Conservation (phyloP, 2,329 filamentous ascomycete species). For the Ceratocystis lukuohia region DNA sequence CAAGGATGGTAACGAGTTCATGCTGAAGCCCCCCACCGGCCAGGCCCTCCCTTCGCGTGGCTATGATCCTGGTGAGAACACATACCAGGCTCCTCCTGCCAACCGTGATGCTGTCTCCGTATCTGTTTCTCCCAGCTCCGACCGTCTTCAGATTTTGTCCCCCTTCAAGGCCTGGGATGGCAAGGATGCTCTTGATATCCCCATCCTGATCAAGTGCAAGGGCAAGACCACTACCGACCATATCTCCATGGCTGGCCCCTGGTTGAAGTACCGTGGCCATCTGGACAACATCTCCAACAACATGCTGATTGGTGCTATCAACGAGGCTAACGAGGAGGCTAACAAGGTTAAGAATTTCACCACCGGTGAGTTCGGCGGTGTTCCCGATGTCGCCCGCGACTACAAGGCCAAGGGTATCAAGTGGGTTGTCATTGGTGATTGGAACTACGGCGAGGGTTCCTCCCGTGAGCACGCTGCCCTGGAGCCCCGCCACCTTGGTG, state of each 20-base stretch:
- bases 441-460: constrained; percentile 97
- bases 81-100: constrained; percentile 85
- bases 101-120: constrained; percentile 64
- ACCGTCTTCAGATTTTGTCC: constrained; percentile 83
- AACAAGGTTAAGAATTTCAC: constrained; percentile 94
- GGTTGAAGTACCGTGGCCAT: constrained; percentile 98
- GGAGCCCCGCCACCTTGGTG: constrained; percentile 92
- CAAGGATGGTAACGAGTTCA: constrained; percentile 93
- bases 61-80: constrained; percentile 84
- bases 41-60: constrained; percentile 65
- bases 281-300: constrained; percentile 99
- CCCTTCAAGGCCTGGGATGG: constrained; percentile 84
- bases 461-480: constrained; percentile 97
- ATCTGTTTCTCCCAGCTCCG: constrained; percentile 72
- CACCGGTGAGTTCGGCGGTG: constrained; percentile 70
- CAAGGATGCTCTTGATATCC: constrained; percentile 71
- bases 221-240: constrained; percentile 97
- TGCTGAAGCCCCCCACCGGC: constrained; percentile 66
- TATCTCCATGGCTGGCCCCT: constrained; percentile 93
- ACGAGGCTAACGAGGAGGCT: constrained; percentile 87
- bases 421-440: constrained; percentile 98
- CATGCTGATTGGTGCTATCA: constrained; percentile 96
- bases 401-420: constrained; percentile 95
- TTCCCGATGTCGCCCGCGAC: constrained; percentile 87
- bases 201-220: constrained; percentile 90